These are phyloP conservation scores for Aspergillus egyptiacus DNA, from an alignment of 495 filamentous ascomycete species.

Conservation along the genomic window DNA sequence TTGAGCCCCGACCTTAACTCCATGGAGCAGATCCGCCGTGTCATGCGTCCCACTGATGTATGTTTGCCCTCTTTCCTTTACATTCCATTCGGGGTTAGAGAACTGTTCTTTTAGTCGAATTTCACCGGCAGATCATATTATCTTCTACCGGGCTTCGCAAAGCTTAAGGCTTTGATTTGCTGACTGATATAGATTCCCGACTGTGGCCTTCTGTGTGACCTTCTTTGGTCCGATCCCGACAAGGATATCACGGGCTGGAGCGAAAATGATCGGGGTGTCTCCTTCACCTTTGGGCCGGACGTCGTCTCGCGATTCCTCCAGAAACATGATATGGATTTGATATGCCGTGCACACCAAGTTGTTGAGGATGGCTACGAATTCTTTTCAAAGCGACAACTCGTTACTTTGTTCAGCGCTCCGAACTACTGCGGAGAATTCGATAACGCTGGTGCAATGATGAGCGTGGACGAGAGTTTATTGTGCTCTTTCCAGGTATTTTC, in stretches of 20 bases:
- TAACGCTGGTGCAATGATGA: slow-evolving; percentile 99
- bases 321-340: slow-evolving; percentile 99
- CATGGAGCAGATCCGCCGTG: slow-evolving; percentile 98
- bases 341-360: slow-evolving; percentile 97
- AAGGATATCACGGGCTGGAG: slow-evolving; percentile 99
- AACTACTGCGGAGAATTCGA: slow-evolving; percentile 99
- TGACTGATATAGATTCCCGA: slow-evolving; percentile 82
- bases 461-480: slow-evolving; percentile 96
- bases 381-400: slow-evolving; percentile 96
- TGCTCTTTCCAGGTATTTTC: slow-evolving; percentile 92
- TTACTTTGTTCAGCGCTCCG: slow-evolving; percentile 95
- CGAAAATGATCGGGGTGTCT: slow-evolving; percentile 97
- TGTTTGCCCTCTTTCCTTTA: slow-evolving; percentile 29
- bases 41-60: slow-evolving; percentile 99
- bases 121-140: neutral
- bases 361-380: slow-evolving; percentile 99
- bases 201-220: slow-evolving; percentile 93
- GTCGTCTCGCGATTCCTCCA: slow-evolving; percentile 97
- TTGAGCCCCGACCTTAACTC: slow-evolving; percentile 97
- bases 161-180: slow-evolving; percentile 41
- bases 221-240: slow-evolving; percentile 97
- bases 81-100: slow-evolving; percentile 2
- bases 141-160: slow-evolving; percentile 30
- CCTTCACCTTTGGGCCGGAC: slow-evolving; percentile 98
- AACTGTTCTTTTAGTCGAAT: neutral